Evolutionary conservation across 345 rosid species (phyloP).

Genomic region (Salix koriyanagi): DNA sequence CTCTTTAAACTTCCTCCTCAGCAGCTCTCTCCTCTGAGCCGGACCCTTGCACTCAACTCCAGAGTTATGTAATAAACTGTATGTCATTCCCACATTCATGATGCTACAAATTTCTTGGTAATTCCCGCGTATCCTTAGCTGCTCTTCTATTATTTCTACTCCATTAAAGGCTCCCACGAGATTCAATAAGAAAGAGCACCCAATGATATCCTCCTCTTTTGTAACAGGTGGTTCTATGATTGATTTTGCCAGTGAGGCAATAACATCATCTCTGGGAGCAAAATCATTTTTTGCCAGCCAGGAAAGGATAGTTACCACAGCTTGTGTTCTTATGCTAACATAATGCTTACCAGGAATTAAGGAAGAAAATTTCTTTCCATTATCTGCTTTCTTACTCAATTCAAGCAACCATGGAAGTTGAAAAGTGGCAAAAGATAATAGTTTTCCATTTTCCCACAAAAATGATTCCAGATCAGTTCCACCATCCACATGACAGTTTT

Average conservation of each 20-base stretch:
- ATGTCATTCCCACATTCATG: constrained; percentile 86
- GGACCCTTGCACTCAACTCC: constrained; percentile 80
- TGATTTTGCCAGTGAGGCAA: constrained; percentile 73
- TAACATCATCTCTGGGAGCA: constrained; percentile 77
- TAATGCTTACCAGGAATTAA: constrained; percentile 58
- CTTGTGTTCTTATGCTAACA: constrained; percentile 58
- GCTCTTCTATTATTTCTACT: constrained; percentile 88
- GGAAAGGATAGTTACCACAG: constrained; percentile 58
- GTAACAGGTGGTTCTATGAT: constrained; percentile 78
- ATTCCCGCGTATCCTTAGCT: constrained; percentile 62
- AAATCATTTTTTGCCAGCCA: constrained; percentile 87
- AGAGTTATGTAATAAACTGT: constrained; percentile 71
- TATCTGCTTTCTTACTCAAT: constrained; percentile 47
- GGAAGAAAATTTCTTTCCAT: constrained; percentile 43
- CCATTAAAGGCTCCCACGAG: constrained; percentile 83
- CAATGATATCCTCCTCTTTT: constrained; percentile 78
- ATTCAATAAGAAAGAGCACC: constrained; percentile 86
- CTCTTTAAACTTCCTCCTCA: constrained; percentile 57
- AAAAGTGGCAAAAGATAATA: constrained; percentile 61
- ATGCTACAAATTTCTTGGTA: constrained; percentile 85
- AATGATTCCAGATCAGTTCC: constrained; percentile 54
- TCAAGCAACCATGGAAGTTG: constrained; percentile 92
- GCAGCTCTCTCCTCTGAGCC: constrained; percentile 67
- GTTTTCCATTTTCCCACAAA: constrained; percentile 66
- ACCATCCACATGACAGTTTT: constrained; percentile 49